These are phyloP conservation scores for Umbelopsis vinacea DNA, from an alignment of 192 early-diverging fungal genomes.

Conservation along the genomic window DNA sequence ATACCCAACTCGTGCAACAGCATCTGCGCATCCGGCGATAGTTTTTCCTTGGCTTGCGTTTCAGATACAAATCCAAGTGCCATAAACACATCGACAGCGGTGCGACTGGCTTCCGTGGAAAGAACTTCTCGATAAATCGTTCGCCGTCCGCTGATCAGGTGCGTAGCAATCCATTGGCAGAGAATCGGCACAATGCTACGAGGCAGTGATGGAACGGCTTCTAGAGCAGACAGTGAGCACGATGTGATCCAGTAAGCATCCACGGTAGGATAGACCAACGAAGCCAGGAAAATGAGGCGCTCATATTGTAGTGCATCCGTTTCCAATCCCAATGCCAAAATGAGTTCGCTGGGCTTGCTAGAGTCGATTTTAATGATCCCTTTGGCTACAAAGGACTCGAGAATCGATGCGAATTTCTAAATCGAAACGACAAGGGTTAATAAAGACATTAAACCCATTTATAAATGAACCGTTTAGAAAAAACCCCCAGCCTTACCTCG, in stretches of 20 bases:
- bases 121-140: conserved; percentile 46
- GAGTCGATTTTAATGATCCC: conserved; percentile 1
- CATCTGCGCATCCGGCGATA: conserved; percentile 41
- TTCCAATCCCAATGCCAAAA: conserved; percentile 21
- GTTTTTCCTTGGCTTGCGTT: conserved; percentile 32
- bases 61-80: conserved; percentile 38
- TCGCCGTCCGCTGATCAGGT: conserved; percentile 41
- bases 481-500: conserved; percentile 27
- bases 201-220: conserved; percentile 39
- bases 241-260: conserved; percentile 47
- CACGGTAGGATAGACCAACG: conserved; percentile 41
- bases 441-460: not conserved
- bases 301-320: conserved; percentile 26
- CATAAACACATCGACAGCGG: conserved; percentile 40
- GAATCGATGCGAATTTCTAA: conserved; percentile 32
- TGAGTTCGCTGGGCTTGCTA: not conserved
- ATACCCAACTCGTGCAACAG: conserved; percentile 40
- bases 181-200: conserved; percentile 42
- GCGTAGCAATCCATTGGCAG: conserved; percentile 46
- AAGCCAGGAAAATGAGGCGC: conserved; percentile 39
- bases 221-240: conserved; percentile 43
- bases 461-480: too few species aligned
- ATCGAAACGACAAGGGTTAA: not conserved
- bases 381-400: conserved; percentile 19
- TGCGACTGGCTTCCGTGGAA: conserved; percentile 40